These are phyloP conservation scores for Aspergillus arachidicola DNA, from an alignment of 2,329 filamentous ascomycete genomes.

Conservation along the genomic window DNA sequence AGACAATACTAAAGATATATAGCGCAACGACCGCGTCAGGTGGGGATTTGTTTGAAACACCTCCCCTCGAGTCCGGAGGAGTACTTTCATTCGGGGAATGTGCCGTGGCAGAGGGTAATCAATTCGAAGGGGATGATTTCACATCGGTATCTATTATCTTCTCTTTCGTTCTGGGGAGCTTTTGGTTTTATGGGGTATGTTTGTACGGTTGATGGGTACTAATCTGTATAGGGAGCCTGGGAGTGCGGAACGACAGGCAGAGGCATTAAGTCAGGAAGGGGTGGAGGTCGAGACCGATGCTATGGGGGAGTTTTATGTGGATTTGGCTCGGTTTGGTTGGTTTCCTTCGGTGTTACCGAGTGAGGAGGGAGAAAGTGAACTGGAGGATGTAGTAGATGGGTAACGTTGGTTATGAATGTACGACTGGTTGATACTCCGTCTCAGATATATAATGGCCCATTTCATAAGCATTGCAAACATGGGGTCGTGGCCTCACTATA, in stretches of 20 bases:
- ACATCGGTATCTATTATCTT: constrained; percentile 60
- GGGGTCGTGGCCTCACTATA: not conserved
- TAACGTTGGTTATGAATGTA: not conserved
- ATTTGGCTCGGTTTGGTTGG: constrained; percentile 50
- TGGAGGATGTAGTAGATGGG: constrained; percentile 13
- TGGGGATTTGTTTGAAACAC: constrained; percentile 87
- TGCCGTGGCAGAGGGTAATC: constrained; percentile 94
- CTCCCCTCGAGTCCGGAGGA: constrained; percentile 60
- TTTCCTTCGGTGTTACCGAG: constrained; percentile 54
- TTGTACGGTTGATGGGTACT: not conserved
- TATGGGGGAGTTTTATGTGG: constrained; percentile 49
- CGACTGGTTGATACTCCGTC: not conserved
- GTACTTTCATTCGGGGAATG: constrained; percentile 72
- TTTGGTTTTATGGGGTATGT: too few species aligned
- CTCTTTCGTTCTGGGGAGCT: too few species aligned
- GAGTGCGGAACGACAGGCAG: constrained; percentile 47
- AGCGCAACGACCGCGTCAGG: constrained; percentile 78
- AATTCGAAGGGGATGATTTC: constrained; percentile 86
- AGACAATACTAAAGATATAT: not conserved
- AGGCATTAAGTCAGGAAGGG: constrained; percentile 43
- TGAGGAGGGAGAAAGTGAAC: constrained; percentile 35
- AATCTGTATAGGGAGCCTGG: constrained; percentile 39
- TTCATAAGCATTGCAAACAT: not conserved
- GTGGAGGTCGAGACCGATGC: constrained; percentile 44
- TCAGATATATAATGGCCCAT: not conserved